These are phyloP conservation scores for Elongisporangium anandrum DNA, from an alignment of 352 stramenopile species.

Conservation along the genomic window DNA sequence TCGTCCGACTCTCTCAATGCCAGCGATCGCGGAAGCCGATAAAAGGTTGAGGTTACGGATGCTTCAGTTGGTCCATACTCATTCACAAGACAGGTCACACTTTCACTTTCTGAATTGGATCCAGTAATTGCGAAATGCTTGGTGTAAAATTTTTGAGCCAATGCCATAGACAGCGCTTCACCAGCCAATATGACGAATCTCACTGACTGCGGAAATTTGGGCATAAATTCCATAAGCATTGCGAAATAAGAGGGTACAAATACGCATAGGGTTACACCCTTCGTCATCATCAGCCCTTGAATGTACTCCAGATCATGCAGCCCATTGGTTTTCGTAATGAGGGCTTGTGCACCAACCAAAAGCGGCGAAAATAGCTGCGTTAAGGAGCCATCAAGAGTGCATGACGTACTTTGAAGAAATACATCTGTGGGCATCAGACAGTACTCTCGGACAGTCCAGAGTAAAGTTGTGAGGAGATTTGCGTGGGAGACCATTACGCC, in stretches of 20 bases:
- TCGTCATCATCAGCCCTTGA: conserved; percentile 11
- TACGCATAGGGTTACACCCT: conserved; percentile 41
- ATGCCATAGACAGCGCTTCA: conserved; percentile 38
- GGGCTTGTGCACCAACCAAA: conserved; percentile 24
- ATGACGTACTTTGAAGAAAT: conserved; percentile 62
- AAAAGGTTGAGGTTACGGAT: conserved; percentile 44
- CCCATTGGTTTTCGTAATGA: conserved; percentile 40
- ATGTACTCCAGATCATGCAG: conserved; percentile 49
- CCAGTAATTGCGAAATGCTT: conserved; percentile 8
- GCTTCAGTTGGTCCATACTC: conserved; percentile 53
- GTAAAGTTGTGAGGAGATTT: conserved; percentile 51
- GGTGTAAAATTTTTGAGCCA: conserved; percentile 40
- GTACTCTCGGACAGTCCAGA: conserved; percentile 60
- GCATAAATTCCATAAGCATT: conserved; percentile 38
- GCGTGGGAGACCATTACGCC: conserved; percentile 61
- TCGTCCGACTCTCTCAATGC: conserved; percentile 6
- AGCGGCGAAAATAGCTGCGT: conserved; percentile 57
- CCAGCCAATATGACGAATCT: conserved; percentile 39
- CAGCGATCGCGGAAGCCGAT: conserved; percentile 20
- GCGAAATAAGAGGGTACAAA: conserved; percentile 59
- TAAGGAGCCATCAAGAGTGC: conserved; percentile 49
- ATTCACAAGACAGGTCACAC: conserved; percentile 34
- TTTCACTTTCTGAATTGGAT: neutral
- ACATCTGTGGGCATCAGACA: conserved; percentile 35
- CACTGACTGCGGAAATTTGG: conserved; percentile 25